Percentiles rank a stretch among this genome's conserved stretches.
Conservation (phyloP, 371 early-diverging fungal genomes). For the Basidiobolus meristosporus region DNA sequence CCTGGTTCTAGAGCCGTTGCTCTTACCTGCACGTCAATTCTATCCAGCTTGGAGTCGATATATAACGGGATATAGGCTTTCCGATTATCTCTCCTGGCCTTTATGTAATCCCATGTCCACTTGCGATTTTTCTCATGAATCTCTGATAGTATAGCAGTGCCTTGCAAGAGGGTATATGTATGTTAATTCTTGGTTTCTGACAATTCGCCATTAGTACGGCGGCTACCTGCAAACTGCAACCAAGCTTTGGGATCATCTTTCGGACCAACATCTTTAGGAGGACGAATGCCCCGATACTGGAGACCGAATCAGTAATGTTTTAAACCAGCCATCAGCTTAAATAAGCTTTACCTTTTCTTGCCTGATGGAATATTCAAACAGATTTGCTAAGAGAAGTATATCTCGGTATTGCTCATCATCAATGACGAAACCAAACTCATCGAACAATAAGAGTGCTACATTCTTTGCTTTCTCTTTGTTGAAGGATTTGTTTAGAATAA, state of each 20-base stretch:
- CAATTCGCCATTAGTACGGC: neutral
- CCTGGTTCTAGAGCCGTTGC: too few species aligned
- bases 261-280: slow-evolving; percentile 55
- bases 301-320: neutral
- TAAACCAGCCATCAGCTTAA: too few species aligned
- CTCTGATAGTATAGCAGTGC: too few species aligned
- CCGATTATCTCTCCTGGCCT: slow-evolving; percentile 67
- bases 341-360: slow-evolving; percentile 51
- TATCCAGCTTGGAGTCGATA: slow-evolving; percentile 38
- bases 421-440: slow-evolving; percentile 78
- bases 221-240: slow-evolving; percentile 64
- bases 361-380: slow-evolving; percentile 58
- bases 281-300: slow-evolving; percentile 68
- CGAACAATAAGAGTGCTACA: slow-evolving; percentile 55
- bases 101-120: slow-evolving; percentile 77
- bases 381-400: slow-evolving; percentile 52
- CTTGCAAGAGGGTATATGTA: slow-evolving; percentile 44
- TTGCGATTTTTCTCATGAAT: slow-evolving; percentile 67
- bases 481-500: slow-evolving; percentile 50
- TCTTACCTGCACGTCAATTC: slow-evolving; percentile 9
- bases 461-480: slow-evolving; percentile 37
- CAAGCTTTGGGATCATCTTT: slow-evolving; percentile 63
- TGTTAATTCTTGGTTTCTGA: slow-evolving; percentile 7
- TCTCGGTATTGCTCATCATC: slow-evolving; percentile 82
- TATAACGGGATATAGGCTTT: slow-evolving; percentile 60